A percentile compares a stretch with the other conserved stretches of the same genome.
Evolutionary conservation across 208 protist genomes (phyloP).

Genomic region (Willaertia magna): DNA sequence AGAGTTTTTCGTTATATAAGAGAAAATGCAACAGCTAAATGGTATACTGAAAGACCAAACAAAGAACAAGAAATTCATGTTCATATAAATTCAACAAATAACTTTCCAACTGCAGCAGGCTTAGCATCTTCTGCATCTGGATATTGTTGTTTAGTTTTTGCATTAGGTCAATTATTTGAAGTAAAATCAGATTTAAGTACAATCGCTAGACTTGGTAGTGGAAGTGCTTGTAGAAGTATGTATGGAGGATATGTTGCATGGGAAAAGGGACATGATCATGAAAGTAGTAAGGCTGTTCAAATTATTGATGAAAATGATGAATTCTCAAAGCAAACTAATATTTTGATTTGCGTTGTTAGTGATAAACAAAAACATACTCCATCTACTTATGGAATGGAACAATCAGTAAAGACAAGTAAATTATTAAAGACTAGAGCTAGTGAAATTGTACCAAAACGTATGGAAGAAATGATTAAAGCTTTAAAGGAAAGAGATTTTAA

Average conservation of each 20-base stretch:
- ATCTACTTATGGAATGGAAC: slow-evolving; percentile 90
- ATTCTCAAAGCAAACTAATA: slow-evolving; percentile 82
- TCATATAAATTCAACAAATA: slow-evolving; percentile 87
- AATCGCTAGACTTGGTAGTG: slow-evolving; percentile 75
- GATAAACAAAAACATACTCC: slow-evolving; percentile 81
- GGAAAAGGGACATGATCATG: slow-evolving; percentile 69
- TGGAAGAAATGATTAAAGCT: slow-evolving; percentile 69
- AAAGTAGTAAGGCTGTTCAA: slow-evolving; percentile 60
- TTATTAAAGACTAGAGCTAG: slow-evolving; percentile 67
- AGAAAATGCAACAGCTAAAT: slow-evolving; percentile 7
- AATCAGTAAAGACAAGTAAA: slow-evolving; percentile 68
- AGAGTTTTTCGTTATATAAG: slow-evolving; percentile 14
- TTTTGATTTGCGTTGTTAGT: slow-evolving; percentile 74
- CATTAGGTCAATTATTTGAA: slow-evolving; percentile 52
- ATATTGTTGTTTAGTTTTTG: slow-evolving; percentile 79
- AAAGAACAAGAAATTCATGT: slow-evolving; percentile 42
- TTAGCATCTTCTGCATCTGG: slow-evolving; percentile 90
- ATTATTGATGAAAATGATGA: slow-evolving; percentile 19
- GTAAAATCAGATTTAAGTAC: slow-evolving; percentile 56
- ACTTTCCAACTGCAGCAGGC: slow-evolving; percentile 96
- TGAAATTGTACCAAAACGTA: slow-evolving; percentile 66
- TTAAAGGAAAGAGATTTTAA: slow-evolving; percentile 81
- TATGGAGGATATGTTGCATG: slow-evolving; percentile 96
- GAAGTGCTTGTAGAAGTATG: slow-evolving; percentile 88
- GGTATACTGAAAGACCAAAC: slow-evolving; percentile 16